These are phyloP conservation scores for Venturia carpophila DNA, from an alignment of 2,329 filamentous ascomycete genomes.

Conservation along the genomic window DNA sequence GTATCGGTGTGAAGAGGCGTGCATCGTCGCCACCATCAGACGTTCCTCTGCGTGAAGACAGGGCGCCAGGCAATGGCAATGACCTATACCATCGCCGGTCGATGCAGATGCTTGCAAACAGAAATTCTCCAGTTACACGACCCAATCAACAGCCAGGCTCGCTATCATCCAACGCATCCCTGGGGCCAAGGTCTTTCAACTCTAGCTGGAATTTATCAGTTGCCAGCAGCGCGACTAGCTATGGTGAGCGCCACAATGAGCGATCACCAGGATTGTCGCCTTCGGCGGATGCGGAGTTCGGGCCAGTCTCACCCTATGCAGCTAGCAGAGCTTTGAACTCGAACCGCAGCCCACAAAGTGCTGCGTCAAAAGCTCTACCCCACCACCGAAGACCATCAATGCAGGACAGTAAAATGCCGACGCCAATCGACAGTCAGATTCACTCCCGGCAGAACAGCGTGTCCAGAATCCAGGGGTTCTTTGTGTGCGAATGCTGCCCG, in stretches of 20 bases:
- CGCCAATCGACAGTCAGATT: constrained; percentile 31
- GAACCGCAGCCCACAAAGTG: constrained; percentile 34
- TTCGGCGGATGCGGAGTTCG: constrained; percentile 46
- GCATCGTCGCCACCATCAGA: constrained; percentile 54
- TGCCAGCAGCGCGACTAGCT: constrained; percentile 58
- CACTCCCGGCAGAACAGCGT: constrained; percentile 43
- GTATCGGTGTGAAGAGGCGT: constrained; percentile 54
- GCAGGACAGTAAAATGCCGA: constrained; percentile 38
- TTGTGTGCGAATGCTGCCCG: constrained; percentile 88
- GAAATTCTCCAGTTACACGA: constrained; percentile 45
- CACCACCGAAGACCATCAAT: constrained; percentile 32
- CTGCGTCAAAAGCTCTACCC: constrained; percentile 32
- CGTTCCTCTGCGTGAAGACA: constrained; percentile 36
- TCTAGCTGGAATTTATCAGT: constrained; percentile 40
- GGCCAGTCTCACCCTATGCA: constrained; percentile 48
- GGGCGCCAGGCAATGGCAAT: constrained; percentile 35
- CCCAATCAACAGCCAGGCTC: constrained; percentile 53
- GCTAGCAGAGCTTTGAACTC: constrained; percentile 39
- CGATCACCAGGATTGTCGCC: constrained; percentile 56
- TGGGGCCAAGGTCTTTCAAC: constrained; percentile 49
- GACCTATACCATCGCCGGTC: constrained; percentile 50
- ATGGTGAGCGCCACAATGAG: constrained; percentile 47
- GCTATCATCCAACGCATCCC: constrained; percentile 57
- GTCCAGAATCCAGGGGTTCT: constrained; percentile 48
- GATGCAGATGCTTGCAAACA: constrained; percentile 47